phyloP scores from a whole-genome alignment of 176 grass and related monocot genomes.

The Musa schizocarpa region DNA sequence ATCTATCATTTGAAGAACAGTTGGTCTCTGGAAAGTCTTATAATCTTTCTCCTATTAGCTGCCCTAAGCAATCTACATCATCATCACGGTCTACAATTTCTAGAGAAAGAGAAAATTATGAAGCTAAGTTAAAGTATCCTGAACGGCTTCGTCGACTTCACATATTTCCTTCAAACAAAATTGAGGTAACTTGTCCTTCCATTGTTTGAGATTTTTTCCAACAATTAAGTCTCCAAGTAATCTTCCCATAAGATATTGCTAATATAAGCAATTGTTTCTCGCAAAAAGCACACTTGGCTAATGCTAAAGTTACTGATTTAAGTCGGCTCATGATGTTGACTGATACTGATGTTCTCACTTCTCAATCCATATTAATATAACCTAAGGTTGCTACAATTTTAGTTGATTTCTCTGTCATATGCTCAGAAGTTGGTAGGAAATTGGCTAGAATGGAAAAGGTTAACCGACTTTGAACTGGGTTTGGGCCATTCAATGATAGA shows the following conservation, averaged over 20 bases:
- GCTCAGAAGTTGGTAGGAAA: no score
- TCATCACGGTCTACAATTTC: constrained; percentile 49
- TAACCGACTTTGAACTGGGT: background rate
- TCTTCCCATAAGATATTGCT: background rate
- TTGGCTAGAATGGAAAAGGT: background rate
- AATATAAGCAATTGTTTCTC: no score
- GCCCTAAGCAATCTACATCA: constrained; percentile 31
- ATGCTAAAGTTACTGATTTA: no score
- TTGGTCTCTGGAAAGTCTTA: constrained; percentile 81
- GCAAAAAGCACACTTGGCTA: no score
- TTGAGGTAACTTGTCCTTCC: constrained; percentile 54
- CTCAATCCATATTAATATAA: no score
- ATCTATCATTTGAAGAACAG: constrained; percentile 88
- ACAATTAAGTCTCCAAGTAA: background rate
- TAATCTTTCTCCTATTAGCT: constrained; percentile 55
- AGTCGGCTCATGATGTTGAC: no score
- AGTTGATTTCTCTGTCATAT: no score
- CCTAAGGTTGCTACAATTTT: no score
- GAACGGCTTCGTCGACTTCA: constrained; percentile 74
- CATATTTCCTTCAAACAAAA: constrained; percentile 83
- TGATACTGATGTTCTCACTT: no score
- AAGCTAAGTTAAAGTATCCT: constrained; percentile 76
- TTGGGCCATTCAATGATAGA: background rate
- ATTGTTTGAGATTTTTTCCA: background rate
- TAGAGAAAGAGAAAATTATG: constrained; percentile 74